Conservation (phyloP, 1,284 basidiomycete species). For the Ustilago lituana region DNA sequence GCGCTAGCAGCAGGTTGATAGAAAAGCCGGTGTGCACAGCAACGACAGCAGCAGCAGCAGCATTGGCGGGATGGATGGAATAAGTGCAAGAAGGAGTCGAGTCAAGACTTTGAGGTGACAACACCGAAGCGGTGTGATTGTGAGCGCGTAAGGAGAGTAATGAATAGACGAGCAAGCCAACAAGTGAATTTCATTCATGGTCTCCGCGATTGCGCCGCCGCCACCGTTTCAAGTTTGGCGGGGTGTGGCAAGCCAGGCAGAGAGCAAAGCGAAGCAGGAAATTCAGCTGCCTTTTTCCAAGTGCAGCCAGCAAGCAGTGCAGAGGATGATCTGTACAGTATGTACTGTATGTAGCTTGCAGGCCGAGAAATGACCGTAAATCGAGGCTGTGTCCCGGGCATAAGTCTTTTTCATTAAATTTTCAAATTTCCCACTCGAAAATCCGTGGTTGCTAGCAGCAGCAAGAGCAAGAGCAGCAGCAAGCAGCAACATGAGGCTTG, state of each 20-base stretch:
- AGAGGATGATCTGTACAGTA: too few relatives aligned
- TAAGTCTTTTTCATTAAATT: too few relatives aligned
- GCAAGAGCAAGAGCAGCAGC: too few relatives aligned
- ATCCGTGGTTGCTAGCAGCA: too few relatives aligned
- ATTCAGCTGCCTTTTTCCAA: too few relatives aligned
- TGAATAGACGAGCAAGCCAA: neutral
- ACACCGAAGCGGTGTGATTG: conserved; percentile 18
- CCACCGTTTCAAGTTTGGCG: too few relatives aligned
- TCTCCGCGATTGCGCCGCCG: conserved; percentile 9
- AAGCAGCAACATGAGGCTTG: too few relatives aligned
- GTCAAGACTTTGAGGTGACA: neutral
- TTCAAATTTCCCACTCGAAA: conserved; percentile 8
- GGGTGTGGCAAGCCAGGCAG: too few relatives aligned
- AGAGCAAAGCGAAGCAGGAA: too few relatives aligned
- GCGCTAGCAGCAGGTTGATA: neutral
- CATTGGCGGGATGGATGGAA: neutral
- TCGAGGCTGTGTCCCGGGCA: conserved; percentile 8
- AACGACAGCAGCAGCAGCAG: neutral
- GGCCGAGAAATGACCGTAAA: conserved; percentile 1
- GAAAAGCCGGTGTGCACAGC: neutral
- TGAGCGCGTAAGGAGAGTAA: neutral
- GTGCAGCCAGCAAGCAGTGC: too few relatives aligned
- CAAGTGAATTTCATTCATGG: neutral
- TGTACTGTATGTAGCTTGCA: neutral
- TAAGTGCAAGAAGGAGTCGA: neutral